phyloP scores from a whole-genome alignment of 202 grass and related monocot species.

The Hordeum pubiflorum region DNA sequence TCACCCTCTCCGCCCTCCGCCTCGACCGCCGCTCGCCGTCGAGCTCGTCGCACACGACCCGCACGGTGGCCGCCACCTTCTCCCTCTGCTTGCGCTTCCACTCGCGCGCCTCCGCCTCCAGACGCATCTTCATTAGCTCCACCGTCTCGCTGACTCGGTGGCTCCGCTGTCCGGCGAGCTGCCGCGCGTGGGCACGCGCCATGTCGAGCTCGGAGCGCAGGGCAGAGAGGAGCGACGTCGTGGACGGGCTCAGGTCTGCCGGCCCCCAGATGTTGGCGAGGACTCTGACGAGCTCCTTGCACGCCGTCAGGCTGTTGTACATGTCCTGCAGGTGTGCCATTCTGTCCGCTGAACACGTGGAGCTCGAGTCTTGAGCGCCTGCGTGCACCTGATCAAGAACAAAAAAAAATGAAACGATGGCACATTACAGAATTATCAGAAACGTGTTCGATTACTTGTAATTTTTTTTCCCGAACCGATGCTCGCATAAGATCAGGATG shows the following conservation, averaged over 20 bases:
- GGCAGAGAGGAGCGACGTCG: conserved; percentile 44
- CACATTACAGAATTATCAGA: not conserved
- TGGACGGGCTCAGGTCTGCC: conserved; percentile 36
- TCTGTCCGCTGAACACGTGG: not conserved
- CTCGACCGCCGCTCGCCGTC: conserved; percentile 50
- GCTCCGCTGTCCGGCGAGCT: conserved; percentile 28
- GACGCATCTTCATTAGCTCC: not conserved
- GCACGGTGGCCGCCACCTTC: conserved; percentile 40
- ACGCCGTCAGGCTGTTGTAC: conserved; percentile 43
- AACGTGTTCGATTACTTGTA: no score
- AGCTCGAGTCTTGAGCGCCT: conserved; percentile 7
- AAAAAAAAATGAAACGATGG: not conserved
- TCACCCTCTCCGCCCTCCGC: conserved; percentile 44
- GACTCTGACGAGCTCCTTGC: conserved; percentile 59
- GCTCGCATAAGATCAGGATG: no score
- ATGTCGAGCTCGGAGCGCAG: conserved; percentile 50
- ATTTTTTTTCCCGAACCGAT: no score
- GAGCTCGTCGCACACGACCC: conserved; percentile 37
- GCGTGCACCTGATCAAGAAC: conserved; percentile 37
- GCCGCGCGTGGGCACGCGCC: conserved; percentile 24
- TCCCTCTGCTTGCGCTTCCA: conserved; percentile 54
- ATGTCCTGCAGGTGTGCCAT: conserved; percentile 37
- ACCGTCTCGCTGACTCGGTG: not conserved
- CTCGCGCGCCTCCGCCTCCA: conserved; percentile 33
- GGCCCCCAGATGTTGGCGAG: conserved; percentile 31